Conservation (phyloP, 768 basidiomycete genomes). For the Leccinellum rugosiceps region DNA sequence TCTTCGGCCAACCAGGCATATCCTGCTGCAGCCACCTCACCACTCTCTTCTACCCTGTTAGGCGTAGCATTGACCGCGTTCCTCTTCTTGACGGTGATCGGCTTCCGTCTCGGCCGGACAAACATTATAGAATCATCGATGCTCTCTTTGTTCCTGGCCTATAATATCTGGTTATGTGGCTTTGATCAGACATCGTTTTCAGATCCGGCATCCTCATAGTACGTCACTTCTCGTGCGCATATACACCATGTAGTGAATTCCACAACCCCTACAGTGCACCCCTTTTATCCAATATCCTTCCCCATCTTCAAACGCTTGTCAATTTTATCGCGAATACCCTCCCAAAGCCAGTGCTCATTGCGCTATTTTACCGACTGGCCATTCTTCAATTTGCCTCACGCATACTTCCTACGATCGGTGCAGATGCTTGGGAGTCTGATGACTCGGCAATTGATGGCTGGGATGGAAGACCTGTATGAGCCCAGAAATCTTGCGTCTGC, state of each 20-base stretch:
- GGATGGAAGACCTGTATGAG: conserved; percentile 64
- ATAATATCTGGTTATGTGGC: conserved; percentile 88
- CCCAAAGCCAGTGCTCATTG: conserved; percentile 79
- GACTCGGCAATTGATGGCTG: conserved; percentile 60
- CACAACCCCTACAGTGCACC: conserved; percentile 51
- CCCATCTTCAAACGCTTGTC: conserved; percentile 73
- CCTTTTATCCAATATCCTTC: conserved; percentile 72
- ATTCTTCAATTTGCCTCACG: conserved; percentile 80
- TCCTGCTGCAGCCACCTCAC: conserved; percentile 77
- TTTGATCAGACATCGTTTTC: conserved; percentile 72
- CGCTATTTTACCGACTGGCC: conserved; percentile 74
- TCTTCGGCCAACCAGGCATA: conserved; percentile 52
- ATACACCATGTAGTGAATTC: conserved; percentile 5
- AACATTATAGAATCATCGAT: conserved; percentile 92
- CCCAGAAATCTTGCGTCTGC: background rate
- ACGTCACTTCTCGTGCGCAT: conserved; percentile 28
- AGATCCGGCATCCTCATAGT: conserved; percentile 78
- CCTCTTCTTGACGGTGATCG: conserved; percentile 87
- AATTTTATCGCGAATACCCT: conserved; percentile 84
- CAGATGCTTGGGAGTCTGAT: conserved; percentile 73
- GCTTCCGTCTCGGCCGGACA: conserved; percentile 82
- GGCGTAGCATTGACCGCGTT: conserved; percentile 87
- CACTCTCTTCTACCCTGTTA: conserved; percentile 84
- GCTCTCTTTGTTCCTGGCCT: conserved; percentile 84
- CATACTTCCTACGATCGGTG: conserved; percentile 81